Evolutionary conservation across 768 basidiomycete species (phyloP).

Genomic region (Lyophyllum decastes): DNA sequence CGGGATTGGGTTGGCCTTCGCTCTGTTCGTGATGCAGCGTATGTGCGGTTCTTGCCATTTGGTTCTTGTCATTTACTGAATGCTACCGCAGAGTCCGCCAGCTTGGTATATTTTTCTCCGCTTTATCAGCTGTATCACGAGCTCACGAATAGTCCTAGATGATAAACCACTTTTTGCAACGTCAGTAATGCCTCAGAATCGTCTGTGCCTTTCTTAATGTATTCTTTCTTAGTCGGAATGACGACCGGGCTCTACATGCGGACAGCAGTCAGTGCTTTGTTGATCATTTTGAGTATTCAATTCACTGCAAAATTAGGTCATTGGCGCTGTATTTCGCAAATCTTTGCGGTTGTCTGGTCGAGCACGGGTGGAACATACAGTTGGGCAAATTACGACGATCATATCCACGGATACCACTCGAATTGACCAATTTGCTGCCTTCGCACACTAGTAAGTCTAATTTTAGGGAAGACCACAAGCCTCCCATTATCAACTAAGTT

Average conservation of each 20-base stretch:
- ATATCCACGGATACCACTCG: constrained; percentile 65
- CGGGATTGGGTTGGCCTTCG: constrained; percentile 62
- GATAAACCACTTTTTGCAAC: constrained; percentile 46
- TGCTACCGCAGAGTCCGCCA: constrained; percentile 34
- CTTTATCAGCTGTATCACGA: background rate
- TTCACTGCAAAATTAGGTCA: constrained; percentile 27
- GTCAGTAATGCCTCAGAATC: constrained; percentile 21
- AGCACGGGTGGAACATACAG: constrained; percentile 56
- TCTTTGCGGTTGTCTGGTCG: constrained; percentile 66
- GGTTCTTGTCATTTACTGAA: background rate
- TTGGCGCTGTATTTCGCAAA: constrained; percentile 61
- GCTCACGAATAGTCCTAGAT: constrained; percentile 24
- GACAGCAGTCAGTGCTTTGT: constrained; percentile 38
- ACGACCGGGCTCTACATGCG: constrained; percentile 49
- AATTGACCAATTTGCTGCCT: constrained; percentile 49
- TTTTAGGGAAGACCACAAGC: no score
- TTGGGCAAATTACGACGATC: constrained; percentile 71
- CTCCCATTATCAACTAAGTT: constrained; percentile 1
- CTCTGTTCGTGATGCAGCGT: constrained; percentile 65
- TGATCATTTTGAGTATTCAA: background rate
- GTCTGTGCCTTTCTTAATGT: background rate
- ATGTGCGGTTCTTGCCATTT: constrained; percentile 1
- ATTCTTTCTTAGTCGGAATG: constrained; percentile 37
- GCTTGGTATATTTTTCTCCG: constrained; percentile 32
- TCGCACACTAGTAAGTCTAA: constrained; percentile 39